Conservation (phyloP, 345 rosid genomes). For the Sonneratia alba region DNA sequence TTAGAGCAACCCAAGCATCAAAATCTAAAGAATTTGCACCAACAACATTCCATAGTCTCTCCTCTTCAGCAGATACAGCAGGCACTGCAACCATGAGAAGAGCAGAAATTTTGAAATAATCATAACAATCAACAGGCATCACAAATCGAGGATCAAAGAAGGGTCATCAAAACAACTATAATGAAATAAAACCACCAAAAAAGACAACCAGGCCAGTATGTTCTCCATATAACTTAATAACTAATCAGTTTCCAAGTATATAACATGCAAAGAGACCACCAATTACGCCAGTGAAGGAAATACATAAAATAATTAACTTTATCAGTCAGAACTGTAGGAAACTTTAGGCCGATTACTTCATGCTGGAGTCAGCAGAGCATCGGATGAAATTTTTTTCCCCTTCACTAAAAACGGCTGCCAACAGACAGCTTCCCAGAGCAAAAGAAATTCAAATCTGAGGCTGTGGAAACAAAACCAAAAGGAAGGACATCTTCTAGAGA, state of each 20-base stretch:
- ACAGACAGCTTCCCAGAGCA: too few relatives aligned
- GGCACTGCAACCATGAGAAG: constrained; percentile 20
- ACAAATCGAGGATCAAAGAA: neutral
- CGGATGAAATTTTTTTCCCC: too few relatives aligned
- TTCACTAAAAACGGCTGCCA: too few relatives aligned
- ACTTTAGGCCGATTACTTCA: neutral
- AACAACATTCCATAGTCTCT: constrained; percentile 79
- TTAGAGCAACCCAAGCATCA: constrained; percentile 81
- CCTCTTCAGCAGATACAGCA: constrained; percentile 71
- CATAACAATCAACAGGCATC: neutral
- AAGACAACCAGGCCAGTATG: neutral
- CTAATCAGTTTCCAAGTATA: neutral
- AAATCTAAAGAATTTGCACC: constrained; percentile 71
- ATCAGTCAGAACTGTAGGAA: neutral
- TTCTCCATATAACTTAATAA: neutral
- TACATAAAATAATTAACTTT: neutral
- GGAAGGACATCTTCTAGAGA: too few relatives aligned
- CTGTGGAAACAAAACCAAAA: too few relatives aligned
- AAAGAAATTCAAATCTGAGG: too few relatives aligned
- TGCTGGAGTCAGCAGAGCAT: too few relatives aligned
- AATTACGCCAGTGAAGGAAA: neutral
- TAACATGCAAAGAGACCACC: neutral
- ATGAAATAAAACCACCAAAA: neutral
- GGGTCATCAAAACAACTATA: neutral
- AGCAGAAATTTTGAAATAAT: constrained; percentile 1